Evolutionary conservation across 2,329 filamentous ascomycete species (phyloP), one percentile per base, ranked within the genome.

Genomic region (Apiospora aurea): DNA sequence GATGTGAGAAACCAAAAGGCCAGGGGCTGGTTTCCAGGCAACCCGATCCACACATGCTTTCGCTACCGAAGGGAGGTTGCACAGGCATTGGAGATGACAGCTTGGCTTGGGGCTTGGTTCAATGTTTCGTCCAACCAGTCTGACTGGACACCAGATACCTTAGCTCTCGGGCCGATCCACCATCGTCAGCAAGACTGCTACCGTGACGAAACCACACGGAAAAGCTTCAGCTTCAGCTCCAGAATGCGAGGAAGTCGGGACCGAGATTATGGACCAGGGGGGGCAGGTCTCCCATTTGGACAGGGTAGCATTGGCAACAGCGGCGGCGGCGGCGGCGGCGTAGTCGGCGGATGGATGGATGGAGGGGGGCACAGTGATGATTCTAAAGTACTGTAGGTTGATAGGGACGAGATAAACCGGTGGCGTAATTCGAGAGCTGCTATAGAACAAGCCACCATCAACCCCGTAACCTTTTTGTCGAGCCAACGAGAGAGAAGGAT

Each of bases 121-220:
- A 43, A 1, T 43, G 41, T 11, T n/a, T 41, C 5, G 34, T 14
- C 51, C 1, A 24, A 24, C 26, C 29, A 21, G 16, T 14, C 24
- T 29, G 53, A 61, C 8, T 61, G 18, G 16, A 8, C 29, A 38
- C 7, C 21, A 11, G 29, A 3, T 16, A 38, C 7, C 21, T n/a
- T 21, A 13, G 41, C n/a, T n/a, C 29, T 61, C 53, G 53, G 53
- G 53, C 53, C 53, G 53, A 38, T 29, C 53, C 53, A 61, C 53
- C 29, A 11, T 34, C 53, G 21, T 38, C 16, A 64, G 21, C 29
- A 24, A 10, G 57, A 41, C 57, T 34, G 57, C 57, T 41, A 11
- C 21, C 34, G 8, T 64, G 34, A 64, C n/a, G 57, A 64, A 64
- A 29, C 34, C 2, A 13, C 34, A 61, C 34, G 34, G 5, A 29